phyloP scores from a whole-genome alignment of 2,329 filamentous ascomycete genomes.

The Pleurostoma richardsiae region DNA sequence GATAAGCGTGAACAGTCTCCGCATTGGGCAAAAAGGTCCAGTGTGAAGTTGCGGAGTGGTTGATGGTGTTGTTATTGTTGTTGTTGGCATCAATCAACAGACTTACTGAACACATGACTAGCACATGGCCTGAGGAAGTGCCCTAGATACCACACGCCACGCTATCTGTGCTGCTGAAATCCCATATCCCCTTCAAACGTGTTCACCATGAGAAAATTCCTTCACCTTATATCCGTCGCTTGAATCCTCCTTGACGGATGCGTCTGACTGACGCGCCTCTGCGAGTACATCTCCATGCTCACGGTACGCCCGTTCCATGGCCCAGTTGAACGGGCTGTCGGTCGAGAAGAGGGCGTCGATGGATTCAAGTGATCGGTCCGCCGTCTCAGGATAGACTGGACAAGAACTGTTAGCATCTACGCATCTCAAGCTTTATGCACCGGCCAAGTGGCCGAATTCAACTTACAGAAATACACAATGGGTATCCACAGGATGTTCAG shows the following conservation, averaged over 20 bases:
- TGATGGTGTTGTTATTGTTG: too few relatives aligned
- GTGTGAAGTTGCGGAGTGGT: too few relatives aligned
- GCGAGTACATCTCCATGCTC: neutral
- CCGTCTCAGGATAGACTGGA: constrained; percentile 35
- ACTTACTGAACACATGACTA: too few relatives aligned
- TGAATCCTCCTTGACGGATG: neutral
- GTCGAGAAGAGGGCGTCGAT: constrained; percentile 44
- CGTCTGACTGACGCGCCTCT: neutral
- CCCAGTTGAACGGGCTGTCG: constrained; percentile 35
- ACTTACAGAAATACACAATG: constrained; percentile 36
- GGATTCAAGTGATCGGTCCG: constrained; percentile 42
- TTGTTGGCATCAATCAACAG: too few relatives aligned
- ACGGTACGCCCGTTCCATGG: constrained; percentile 29
- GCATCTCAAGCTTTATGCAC: too few relatives aligned
- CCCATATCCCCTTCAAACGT: too few relatives aligned
- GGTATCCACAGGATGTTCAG: constrained; percentile 46
- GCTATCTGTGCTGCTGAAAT: too few relatives aligned
- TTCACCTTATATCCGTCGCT: neutral
- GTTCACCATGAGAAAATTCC: neutral
- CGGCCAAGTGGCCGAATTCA: constrained; percentile 6
- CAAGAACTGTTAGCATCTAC: constrained; percentile 11
- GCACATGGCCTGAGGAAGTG: too few relatives aligned
- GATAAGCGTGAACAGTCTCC: too few relatives aligned
- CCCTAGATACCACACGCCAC: too few relatives aligned
- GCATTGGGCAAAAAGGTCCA: too few relatives aligned